These are phyloP conservation scores for Apiotrichum porosum DNA, from an alignment of 1,284 basidiomycete species.

Conservation along the genomic window DNA sequence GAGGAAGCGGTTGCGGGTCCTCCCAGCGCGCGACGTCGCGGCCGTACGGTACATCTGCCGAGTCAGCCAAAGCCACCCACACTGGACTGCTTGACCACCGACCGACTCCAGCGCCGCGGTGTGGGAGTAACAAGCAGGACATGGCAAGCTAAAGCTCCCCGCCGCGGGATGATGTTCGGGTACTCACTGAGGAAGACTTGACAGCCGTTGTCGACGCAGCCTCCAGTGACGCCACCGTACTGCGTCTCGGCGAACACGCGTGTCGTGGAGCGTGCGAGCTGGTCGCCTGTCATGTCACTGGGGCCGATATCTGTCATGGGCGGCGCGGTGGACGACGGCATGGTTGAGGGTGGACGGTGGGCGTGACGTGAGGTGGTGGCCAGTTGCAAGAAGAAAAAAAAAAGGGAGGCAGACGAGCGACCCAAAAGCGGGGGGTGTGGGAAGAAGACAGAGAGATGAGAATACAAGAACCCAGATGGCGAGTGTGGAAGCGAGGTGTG, in stretches of 20 bases:
- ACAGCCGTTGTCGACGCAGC: constrained; percentile 27
- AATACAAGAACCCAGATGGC: no score
- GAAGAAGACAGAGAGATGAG: no score
- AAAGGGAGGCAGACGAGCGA: no score
- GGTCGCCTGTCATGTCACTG: constrained; percentile 33
- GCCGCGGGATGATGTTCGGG: no score
- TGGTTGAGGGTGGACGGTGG: background rate
- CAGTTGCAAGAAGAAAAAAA: no score
- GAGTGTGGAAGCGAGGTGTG: no score
- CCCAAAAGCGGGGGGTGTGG: no score
- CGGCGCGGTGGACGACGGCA: constrained; percentile 8
- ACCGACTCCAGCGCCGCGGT: no score
- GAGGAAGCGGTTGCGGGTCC: constrained; percentile 58
- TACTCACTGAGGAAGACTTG: constrained; percentile 39
- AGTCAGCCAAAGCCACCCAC: background rate
- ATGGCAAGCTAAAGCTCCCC: no score
- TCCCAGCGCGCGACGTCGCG: constrained; percentile 60
- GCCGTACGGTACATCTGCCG: constrained; percentile 66
- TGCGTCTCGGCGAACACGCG: constrained; percentile 21
- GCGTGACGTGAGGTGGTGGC: no score
- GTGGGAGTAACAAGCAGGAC: no score
- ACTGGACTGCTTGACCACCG: no score
- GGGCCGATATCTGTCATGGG: constrained; percentile 16
- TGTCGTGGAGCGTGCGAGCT: constrained; percentile 27
- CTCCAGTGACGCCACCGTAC: constrained; percentile 28